Percentiles rank a stretch among this genome's conserved stretches.
Conservation (phyloP, 441 rosid species). For the Rhodomyrtus psidioides region DNA sequence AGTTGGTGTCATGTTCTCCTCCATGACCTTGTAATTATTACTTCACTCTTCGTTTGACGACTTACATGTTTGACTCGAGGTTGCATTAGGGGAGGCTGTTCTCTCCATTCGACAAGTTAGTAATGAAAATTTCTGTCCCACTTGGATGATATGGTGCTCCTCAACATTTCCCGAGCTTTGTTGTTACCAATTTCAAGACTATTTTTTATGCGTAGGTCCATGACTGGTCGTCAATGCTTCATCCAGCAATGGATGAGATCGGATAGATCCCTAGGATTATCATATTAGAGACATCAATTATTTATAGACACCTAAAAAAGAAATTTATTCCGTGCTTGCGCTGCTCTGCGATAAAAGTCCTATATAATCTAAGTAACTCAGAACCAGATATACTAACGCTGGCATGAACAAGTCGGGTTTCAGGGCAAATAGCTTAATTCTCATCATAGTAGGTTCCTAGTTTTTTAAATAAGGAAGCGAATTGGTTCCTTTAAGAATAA, state of each 20-base stretch:
- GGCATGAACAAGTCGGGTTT: not conserved
- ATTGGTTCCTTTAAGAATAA: not conserved
- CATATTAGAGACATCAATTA: not conserved
- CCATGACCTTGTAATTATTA: not conserved
- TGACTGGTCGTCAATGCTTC: not conserved
- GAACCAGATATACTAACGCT: not conserved
- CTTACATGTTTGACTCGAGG: not conserved
- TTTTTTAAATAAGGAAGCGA: not conserved
- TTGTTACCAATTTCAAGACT: not conserved
- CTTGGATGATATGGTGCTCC: not conserved
- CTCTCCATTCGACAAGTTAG: not conserved
- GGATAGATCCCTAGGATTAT: not conserved
- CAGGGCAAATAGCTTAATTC: not conserved
- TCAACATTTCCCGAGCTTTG: not conserved
- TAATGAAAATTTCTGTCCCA: not conserved
- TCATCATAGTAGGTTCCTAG: not conserved
- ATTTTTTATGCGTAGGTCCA: not conserved
- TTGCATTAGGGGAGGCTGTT: not conserved
- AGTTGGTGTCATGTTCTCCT: not conserved
- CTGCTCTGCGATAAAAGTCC: not conserved
- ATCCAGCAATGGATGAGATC: not conserved
- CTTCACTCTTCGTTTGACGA: not conserved
- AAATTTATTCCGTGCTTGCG: not conserved
- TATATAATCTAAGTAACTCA: not conserved
- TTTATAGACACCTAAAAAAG: not conserved